Conservation (phyloP, 2,329 filamentous ascomycete genomes). For the Fusarium hainanense region DNA sequence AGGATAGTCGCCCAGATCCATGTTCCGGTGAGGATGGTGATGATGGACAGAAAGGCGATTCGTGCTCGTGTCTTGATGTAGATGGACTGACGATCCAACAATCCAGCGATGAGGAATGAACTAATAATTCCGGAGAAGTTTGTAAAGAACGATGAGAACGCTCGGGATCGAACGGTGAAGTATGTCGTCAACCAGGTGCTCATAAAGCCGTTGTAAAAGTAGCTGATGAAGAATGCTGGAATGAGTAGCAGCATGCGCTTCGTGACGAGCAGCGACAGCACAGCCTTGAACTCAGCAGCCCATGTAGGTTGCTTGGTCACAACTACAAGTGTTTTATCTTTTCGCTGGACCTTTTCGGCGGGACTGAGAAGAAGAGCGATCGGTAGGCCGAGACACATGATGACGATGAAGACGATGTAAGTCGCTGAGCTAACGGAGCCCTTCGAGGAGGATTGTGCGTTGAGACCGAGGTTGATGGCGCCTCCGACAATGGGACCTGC, state of each 20-base stretch:
- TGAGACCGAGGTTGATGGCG: constrained; percentile 74
- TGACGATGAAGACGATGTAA: constrained; percentile 25
- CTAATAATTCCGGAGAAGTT: constrained; percentile 24
- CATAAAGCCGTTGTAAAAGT: constrained; percentile 21
- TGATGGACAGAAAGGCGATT: constrained; percentile 2
- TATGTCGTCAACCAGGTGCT: constrained; percentile 22
- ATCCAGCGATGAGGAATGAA: neutral
- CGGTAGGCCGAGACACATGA: constrained; percentile 21
- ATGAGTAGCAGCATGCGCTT: constrained; percentile 30
- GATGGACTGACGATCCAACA: constrained; percentile 33
- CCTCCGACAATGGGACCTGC: constrained; percentile 61
- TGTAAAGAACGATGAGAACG: constrained; percentile 18
- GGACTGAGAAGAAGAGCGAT: constrained; percentile 1
- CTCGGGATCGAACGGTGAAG: constrained; percentile 19
- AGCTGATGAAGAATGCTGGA: constrained; percentile 22
- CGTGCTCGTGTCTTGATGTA: constrained; percentile 35
- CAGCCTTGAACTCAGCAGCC: constrained; percentile 30
- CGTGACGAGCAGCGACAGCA: constrained; percentile 4
- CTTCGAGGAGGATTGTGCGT: constrained; percentile 47
- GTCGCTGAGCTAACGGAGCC: constrained; percentile 27
- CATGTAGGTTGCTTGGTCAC: constrained; percentile 19
- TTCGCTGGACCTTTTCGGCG: constrained; percentile 9
- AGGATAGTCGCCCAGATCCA: constrained; percentile 36
- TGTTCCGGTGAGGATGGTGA: constrained; percentile 10
- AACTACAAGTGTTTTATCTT: constrained; percentile 9